Percentiles rank a stretch among this genome's conserved stretches.
Evolutionary conservation across 306 rosid species (phyloP).

Genomic region (Crataegus laevigata): DNA sequence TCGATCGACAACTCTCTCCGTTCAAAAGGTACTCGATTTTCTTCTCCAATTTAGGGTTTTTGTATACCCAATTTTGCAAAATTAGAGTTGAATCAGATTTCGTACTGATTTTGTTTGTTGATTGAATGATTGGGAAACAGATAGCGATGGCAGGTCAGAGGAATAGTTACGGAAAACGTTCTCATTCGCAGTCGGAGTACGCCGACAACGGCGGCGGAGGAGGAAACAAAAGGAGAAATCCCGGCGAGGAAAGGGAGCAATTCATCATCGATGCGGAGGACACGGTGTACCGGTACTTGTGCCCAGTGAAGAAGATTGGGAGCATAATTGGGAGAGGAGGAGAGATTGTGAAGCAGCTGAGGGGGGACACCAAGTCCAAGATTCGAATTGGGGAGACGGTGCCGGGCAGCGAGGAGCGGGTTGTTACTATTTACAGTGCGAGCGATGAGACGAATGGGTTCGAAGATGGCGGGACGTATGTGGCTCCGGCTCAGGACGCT

Average conservation of each 20-base stretch:
- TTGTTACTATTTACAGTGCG: conserved; percentile 66
- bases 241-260: conserved; percentile 80
- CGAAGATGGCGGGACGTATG: conserved; percentile 47
- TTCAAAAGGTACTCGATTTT: background rate
- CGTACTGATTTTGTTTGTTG: background rate
- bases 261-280: conserved; percentile 77
- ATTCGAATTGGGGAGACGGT: conserved; percentile 92
- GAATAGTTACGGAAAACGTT: conserved; percentile 64
- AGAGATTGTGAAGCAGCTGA: conserved; percentile 91
- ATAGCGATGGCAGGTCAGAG: conserved; percentile 70
- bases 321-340: conserved; percentile 98
- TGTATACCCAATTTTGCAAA: too few relatives aligned
- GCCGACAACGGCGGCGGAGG: conserved; percentile 40
- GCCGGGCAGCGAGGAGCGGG: conserved; percentile 79
- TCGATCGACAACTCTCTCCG: background rate
- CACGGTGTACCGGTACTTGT: conserved; percentile 76
- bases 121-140: conserved; percentile 19
- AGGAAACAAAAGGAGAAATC: conserved; percentile 64
- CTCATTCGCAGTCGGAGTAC: conserved; percentile 62
- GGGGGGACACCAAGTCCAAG: conserved; percentile 79
- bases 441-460: conserved; percentile 63
- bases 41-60: background rate
- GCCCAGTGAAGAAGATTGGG: conserved; percentile 79
- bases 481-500: conserved; percentile 88
- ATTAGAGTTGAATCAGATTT: background rate